Conservation (phyloP, 2,329 filamentous ascomycete genomes). For the Calonectria ilicicola region DNA sequence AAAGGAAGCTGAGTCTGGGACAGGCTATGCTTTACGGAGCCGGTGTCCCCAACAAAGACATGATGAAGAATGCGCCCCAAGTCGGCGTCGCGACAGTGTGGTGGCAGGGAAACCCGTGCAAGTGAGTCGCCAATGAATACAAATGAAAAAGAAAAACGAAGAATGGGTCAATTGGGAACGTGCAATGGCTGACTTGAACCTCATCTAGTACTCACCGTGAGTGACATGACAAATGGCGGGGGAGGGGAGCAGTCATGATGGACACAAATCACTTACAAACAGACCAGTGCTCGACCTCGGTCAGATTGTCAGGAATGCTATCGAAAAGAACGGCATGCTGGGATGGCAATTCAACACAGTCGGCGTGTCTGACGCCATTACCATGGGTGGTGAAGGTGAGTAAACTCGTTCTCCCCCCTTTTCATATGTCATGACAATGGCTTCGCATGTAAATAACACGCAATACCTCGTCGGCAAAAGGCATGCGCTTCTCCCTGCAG, state of each 20-base stretch:
- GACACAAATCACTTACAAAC: conserved; percentile 29
- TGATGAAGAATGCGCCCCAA: conserved; percentile 92
- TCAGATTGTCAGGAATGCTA: conserved; percentile 85
- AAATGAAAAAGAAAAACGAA: background rate
- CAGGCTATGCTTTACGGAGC: conserved; percentile 96
- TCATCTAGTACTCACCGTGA: conserved; percentile 55
- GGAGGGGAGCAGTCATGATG: conserved; percentile 1
- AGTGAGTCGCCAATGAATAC: conserved; percentile 66
- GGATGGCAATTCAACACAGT: conserved; percentile 96
- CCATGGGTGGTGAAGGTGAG: conserved; percentile 91
- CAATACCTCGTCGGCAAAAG: conserved; percentile 55
- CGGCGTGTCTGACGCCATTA: conserved; percentile 90
- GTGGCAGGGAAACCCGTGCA: conserved; percentile 99
- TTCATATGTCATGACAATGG: background rate
- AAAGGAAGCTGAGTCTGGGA: background rate
- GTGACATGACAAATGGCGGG: conserved; percentile 38
- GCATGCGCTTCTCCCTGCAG: conserved; percentile 94
- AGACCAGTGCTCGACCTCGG: conserved; percentile 82
- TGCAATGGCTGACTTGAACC: conserved; percentile 22
- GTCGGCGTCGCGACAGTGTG: conserved; percentile 92
- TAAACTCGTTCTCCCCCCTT: background rate
- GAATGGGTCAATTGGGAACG: background rate
- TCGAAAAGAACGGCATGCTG: conserved; percentile 87
- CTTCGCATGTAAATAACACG: background rate
- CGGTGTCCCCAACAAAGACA: conserved; percentile 83